Evolutionary conservation across 1,284 basidiomycete species (phyloP).

Genomic region (Wallemia hederae): DNA sequence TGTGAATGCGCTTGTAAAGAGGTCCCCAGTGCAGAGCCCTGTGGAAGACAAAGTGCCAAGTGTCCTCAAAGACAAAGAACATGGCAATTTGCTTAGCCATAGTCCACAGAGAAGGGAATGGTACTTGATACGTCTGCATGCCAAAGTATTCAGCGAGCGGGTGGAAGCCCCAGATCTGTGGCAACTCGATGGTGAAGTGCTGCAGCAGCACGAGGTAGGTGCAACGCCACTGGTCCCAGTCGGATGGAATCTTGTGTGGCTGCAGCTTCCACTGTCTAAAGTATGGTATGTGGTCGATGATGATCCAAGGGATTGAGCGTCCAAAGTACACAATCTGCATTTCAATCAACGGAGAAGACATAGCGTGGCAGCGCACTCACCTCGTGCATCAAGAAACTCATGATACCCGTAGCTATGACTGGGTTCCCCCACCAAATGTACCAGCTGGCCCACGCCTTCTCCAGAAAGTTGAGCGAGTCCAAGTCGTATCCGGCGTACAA

Average conservation of each 20-base stretch:
- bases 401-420: conserved; percentile 69
- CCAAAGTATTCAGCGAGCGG: conserved; percentile 69
- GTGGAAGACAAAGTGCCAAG: conserved; percentile 56
- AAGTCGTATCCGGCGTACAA: conserved; percentile 8
- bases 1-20: conserved; percentile 93
- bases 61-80: conserved; percentile 92
- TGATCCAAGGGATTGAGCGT: conserved; percentile 76
- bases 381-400: conserved; percentile 83
- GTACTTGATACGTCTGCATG: conserved; percentile 73
- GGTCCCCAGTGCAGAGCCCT: conserved; percentile 64
- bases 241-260: conserved; percentile 45
- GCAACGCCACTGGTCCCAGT: conserved; percentile 75
- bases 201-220: conserved; percentile 81
- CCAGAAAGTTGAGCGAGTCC: conserved; percentile 7
- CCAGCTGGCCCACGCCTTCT: conserved; percentile 21
- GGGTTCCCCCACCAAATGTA: conserved; percentile 70
- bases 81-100: conserved; percentile 54
- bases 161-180: conserved; percentile 91
- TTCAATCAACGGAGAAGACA: background rate
- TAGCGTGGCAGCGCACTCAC: conserved; percentile 20
- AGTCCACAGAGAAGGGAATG: conserved; percentile 42
- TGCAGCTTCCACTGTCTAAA: conserved; percentile 90
- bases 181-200: conserved; percentile 86
- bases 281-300: conserved; percentile 77
- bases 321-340: conserved; percentile 79